Evolutionary conservation across 2,329 filamentous ascomycete species (phyloP), one percentile per base, ranked within the genome.

Genomic region (Reticulascus tulasneorum): DNA sequence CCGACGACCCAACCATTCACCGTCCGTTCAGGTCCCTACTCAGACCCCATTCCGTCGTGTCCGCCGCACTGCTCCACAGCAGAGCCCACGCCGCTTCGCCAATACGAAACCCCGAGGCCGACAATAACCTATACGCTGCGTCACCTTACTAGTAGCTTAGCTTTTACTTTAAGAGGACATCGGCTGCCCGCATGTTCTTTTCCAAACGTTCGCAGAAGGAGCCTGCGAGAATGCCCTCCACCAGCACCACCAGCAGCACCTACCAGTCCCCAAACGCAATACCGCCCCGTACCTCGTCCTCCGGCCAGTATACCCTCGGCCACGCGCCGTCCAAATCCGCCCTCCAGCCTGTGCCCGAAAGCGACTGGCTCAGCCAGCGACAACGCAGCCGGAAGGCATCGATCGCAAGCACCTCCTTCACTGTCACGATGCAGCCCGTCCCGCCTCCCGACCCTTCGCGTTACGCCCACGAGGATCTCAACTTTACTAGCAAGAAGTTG

Each of bases 271-370:
- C 82, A 35, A 80, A 77, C 57, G 70, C 73, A 23, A 87, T 89
- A 37, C 84, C 86, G 15, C 80, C 82, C 4, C 76, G 85, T 45
- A 87, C 81, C 29, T 88, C 84, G 37, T 86, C 82, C 2, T 79
- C 75, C 38, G 33, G 29, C 42, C 40, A 36, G 18, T 20, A 37
- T 18, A 24, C 25, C 47, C 38, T 47, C 45, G 35, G 51, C 50
- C 50, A 50, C 23, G 52, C 50, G 19, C 53, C 59, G 10, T 51
- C 53, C 29, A 66, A 58, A 34, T 55, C 66, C 23, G 63, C 72
- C 18, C 59, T 80, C 16, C 68, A 64, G 15, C 67, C 75, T 23
- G 69, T 84, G 17, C 61, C 76, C 16, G 82, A 86, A 54, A 69
- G 68, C 37, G 70, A 80, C 62, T 82, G 76, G 80, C 65, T 79